Conservation (phyloP, 305 asterid genomes). For the Lippia alba region DNA sequence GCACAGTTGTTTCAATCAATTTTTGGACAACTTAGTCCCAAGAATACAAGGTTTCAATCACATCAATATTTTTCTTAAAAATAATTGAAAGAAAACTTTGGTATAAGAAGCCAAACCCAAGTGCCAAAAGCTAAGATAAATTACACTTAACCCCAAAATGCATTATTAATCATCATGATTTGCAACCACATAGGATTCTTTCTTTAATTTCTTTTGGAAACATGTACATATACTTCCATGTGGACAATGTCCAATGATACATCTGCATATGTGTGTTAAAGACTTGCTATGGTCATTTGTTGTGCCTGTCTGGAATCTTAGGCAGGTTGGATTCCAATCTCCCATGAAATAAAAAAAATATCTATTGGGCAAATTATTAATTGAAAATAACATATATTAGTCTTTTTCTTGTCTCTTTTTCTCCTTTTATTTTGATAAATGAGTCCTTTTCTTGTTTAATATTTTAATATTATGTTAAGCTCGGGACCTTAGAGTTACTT, state of each 20-base stretch:
- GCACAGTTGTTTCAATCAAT: too few species aligned
- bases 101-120: background rate
- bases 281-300: conserved; percentile 9
- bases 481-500: too few species aligned
- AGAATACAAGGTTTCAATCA: background rate
- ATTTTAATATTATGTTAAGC: too few species aligned
- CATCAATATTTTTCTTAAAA: background rate
- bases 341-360: conserved; percentile 19
- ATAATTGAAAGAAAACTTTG: conserved; percentile 12
- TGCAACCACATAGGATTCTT: conserved; percentile 40
- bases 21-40: too few species aligned
- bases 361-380: background rate
- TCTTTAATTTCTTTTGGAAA: background rate
- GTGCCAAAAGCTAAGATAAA: background rate
- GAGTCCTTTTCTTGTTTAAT: background rate
- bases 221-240: conserved; percentile 15
- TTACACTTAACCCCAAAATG: background rate
- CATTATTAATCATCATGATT: background rate
- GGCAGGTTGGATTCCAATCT: conserved; percentile 28
- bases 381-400: too few species aligned
- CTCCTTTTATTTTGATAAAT: too few species aligned
- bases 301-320: conserved; percentile 38
- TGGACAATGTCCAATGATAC: conserved; percentile 26
- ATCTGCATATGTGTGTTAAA: conserved; percentile 2
- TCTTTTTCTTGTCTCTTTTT: too few species aligned